A percentile compares a stretch with the other conserved stretches of the same genome.
Evolutionary conservation across 371 early-diverging fungal species (phyloP).

Genomic region (Chytridium lagenaria): DNA sequence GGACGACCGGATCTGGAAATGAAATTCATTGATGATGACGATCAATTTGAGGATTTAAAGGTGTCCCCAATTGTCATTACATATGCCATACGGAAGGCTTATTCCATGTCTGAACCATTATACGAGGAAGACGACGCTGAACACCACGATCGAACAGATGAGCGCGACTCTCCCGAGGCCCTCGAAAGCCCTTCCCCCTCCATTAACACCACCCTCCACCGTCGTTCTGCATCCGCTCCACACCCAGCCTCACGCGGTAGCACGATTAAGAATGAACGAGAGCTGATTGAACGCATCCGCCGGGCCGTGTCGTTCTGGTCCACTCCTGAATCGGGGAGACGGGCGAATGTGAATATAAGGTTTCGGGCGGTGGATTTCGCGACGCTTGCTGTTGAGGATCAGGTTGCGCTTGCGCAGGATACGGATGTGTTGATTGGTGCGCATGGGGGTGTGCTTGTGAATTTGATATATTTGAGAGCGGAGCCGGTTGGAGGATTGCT

Average conservation of each 20-base stretch:
- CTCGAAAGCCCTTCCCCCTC: neutral
- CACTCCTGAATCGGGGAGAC: neutral
- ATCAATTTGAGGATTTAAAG: neutral
- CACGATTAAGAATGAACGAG: neutral
- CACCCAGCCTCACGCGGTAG: neutral
- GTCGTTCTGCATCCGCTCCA: neutral
- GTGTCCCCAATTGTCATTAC: constrained; percentile 21
- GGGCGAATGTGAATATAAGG: neutral
- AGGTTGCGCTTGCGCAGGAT: constrained; percentile 30
- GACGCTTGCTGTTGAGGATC: constrained; percentile 28
- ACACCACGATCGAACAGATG: constrained; percentile 13
- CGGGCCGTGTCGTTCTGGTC: neutral
- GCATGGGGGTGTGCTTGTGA: constrained; percentile 30
- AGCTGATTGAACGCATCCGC: constrained; percentile 4
- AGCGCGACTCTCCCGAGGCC: neutral
- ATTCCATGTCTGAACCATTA: neutral
- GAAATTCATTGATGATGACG: neutral
- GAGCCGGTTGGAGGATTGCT: constrained; percentile 22
- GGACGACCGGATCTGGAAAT: neutral
- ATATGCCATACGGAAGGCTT: constrained; percentile 19
- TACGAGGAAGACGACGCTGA: constrained; percentile 3
- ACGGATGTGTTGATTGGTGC: constrained; percentile 35
- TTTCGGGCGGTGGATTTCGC: constrained; percentile 41
- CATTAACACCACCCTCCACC: neutral
- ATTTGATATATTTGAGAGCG: constrained; percentile 26